Evolutionary conservation across 75 land plant genomes (phyloP), one percentile per base, ranked within the genome.

Genomic region (Selaginella tamariscina): DNA sequence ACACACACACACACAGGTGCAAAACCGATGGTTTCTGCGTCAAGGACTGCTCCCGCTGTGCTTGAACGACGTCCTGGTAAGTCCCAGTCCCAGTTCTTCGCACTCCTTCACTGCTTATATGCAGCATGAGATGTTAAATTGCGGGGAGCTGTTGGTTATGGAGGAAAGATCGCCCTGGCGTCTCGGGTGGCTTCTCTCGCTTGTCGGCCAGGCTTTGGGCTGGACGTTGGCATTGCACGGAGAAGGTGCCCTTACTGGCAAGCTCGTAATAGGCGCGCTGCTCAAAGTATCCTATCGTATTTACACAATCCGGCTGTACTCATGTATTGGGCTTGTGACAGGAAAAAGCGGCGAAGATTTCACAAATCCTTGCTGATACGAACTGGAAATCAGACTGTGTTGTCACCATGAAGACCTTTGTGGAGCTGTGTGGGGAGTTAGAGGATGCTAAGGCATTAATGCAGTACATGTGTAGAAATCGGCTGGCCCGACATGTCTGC

Each of bases 1-100:
- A 31, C 29, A 64, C 66, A n/a, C 22, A 54, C 9, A 32, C 27
- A n/a, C 72, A 1, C 65, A 84, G 89, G 74, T 86, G 30, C 75
- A 76, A 75, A 74, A 72, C 23, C 33, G 56, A 5, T 93, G 98
- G 98, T 93, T 88, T 68, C 66, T 77, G 56, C 74, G 89, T 55
- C 79, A 78, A 31, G 94, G 94, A 1, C 24, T 93, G 33, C 74
- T 80, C 0, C 98, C 98, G 5, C 64, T 93, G 68, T 89, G 94
- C 55, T 67, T 93, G 1, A 81, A 79, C 33, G 73, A 71, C 18
- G 93, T 93, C 33, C 71, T 91, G 83, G 89, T 93, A 28, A 70
- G 81, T 54, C n/a, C n/a, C n/a, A n/a, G n/a, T n/a, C n/a, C n/a
- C n/a, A 66, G 65, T 1, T 56, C 24, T 30, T 29, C 13, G 15